Evolutionary conservation across 2,329 filamentous ascomycete genomes (phyloP).

Genomic region (Fusarium solani-melongenae): DNA sequence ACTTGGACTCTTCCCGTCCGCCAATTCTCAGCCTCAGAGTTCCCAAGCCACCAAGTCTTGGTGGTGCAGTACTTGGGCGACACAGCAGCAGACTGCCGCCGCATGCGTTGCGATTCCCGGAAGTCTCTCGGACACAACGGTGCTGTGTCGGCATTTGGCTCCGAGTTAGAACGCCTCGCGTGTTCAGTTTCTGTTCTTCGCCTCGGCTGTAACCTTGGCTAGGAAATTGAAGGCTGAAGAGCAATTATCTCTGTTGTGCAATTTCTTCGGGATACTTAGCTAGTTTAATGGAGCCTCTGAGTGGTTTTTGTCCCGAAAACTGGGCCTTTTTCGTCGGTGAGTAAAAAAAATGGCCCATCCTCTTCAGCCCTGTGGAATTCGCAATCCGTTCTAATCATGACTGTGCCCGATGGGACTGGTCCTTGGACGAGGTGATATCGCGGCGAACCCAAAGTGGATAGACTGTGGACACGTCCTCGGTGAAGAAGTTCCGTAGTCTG

Average conservation of each 20-base stretch:
- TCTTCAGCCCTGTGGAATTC: constrained; percentile 26
- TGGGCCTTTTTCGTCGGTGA: constrained; percentile 23
- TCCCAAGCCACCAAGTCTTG: background rate
- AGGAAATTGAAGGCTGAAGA: constrained; percentile 2
- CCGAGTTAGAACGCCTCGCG: background rate
- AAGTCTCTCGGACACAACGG: constrained; percentile 20
- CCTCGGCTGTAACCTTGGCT: background rate
- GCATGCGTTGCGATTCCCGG: constrained; percentile 16
- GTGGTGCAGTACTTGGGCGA: background rate
- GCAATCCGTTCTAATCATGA: constrained; percentile 1
- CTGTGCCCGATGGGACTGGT: constrained; percentile 2
- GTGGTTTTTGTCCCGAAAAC: constrained; percentile 28
- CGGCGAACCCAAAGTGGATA: constrained; percentile 2
- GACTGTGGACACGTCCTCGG: background rate
- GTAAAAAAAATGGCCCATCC: constrained; percentile 8
- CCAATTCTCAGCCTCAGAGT: constrained; percentile 27
- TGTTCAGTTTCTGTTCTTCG: background rate
- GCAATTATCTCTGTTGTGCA: background rate
- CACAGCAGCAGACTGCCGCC: constrained; percentile 10
- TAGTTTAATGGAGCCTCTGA: constrained; percentile 12
- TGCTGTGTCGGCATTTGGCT: constrained; percentile 12
- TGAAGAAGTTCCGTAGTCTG: constrained; percentile 3
- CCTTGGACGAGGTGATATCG: background rate
- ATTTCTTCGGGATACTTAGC: constrained; percentile 1
- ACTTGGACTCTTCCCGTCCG: constrained; percentile 3